These are phyloP conservation scores for Zygosaccharomyces bisporus DNA, from an alignment of 805 yeast genomes.

Conservation along the genomic window DNA sequence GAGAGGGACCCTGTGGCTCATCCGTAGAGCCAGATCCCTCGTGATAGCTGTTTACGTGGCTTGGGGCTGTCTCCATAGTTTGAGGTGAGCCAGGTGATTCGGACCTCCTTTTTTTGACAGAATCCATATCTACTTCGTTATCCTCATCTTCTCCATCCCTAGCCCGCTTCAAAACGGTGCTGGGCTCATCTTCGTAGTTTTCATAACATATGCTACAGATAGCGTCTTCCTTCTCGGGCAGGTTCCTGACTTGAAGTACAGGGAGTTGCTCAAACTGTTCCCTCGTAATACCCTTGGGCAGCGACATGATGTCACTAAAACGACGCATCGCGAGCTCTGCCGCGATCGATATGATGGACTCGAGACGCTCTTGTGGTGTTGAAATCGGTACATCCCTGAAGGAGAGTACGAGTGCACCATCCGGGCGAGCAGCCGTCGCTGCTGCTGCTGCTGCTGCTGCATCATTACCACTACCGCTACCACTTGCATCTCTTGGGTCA, in stretches of 20 bases:
- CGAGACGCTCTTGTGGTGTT: slow-evolving; percentile 56
- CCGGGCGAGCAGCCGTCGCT: slow-evolving; percentile 15
- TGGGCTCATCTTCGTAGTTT: slow-evolving; percentile 36
- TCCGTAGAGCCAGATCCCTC: background rate
- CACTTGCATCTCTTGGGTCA: slow-evolving; percentile 8
- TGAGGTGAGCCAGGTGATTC: slow-evolving; percentile 12
- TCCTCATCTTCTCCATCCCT: slow-evolving; percentile 25
- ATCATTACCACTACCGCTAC: slow-evolving; percentile 9
- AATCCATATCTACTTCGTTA: slow-evolving; percentile 22
- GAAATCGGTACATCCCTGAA: slow-evolving; percentile 63
- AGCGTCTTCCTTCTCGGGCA: slow-evolving; percentile 29
- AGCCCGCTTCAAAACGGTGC: slow-evolving; percentile 24
- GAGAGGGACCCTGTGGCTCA: slow-evolving; percentile 1
- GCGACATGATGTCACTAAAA: slow-evolving; percentile 47
- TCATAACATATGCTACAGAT: slow-evolving; percentile 68
- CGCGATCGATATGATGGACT: slow-evolving; percentile 59
- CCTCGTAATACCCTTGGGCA: slow-evolving; percentile 50
- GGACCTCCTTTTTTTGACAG: slow-evolving; percentile 21
- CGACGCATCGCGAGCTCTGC: slow-evolving; percentile 67
- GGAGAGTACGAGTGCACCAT: slow-evolving; percentile 57
- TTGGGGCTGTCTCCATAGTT: slow-evolving; percentile 8
- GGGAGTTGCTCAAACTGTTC: slow-evolving; percentile 52
- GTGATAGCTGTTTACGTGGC: slow-evolving; percentile 2
- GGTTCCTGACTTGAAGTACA: slow-evolving; percentile 31
- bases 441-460: slow-evolving; percentile 37